phyloP scores from a whole-genome alignment of 352 stramenopile species.

The Pythium biforme region DNA sequence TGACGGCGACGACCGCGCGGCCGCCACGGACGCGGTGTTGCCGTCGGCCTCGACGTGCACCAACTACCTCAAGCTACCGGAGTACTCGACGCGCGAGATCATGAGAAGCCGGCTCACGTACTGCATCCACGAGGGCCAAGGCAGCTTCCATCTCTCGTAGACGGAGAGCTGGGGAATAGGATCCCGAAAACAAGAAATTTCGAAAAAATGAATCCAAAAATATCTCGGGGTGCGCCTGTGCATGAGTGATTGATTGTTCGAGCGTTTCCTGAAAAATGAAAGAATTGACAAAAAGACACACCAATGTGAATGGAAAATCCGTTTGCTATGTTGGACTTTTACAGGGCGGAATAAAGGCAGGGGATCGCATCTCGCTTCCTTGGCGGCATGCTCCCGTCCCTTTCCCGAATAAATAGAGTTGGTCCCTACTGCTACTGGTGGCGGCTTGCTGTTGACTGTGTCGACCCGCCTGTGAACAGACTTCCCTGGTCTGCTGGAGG shows the following conservation, averaged over 20 bases:
- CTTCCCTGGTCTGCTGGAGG: constrained; percentile 2
- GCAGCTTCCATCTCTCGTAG: constrained; percentile 82
- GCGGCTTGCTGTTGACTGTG: background rate
- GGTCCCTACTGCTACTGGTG: constrained; percentile 20
- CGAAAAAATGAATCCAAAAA: background rate
- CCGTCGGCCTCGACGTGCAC: constrained; percentile 89
- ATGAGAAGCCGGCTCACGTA: constrained; percentile 76
- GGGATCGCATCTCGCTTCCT: background rate
- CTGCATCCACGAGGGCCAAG: constrained; percentile 84
- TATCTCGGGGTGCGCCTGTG: no score
- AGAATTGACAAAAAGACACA: no score
- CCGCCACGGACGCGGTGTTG: constrained; percentile 47
- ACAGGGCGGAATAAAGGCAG: background rate
- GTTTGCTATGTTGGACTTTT: constrained; percentile 19
- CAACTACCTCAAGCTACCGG: constrained; percentile 91
- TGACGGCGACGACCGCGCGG: constrained; percentile 21
- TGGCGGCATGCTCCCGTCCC: background rate
- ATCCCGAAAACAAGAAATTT: constrained; percentile 2
- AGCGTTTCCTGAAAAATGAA: no score
- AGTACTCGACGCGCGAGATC: constrained; percentile 78
- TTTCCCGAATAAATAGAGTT: constrained; percentile 23
- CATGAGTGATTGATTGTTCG: no score
- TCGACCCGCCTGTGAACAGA: background rate
- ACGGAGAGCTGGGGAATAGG: no score
- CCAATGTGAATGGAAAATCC: constrained; percentile 5